Conservation (phyloP, 2,329 filamentous ascomycete genomes). For the Paramyrothecium roridum region DNA sequence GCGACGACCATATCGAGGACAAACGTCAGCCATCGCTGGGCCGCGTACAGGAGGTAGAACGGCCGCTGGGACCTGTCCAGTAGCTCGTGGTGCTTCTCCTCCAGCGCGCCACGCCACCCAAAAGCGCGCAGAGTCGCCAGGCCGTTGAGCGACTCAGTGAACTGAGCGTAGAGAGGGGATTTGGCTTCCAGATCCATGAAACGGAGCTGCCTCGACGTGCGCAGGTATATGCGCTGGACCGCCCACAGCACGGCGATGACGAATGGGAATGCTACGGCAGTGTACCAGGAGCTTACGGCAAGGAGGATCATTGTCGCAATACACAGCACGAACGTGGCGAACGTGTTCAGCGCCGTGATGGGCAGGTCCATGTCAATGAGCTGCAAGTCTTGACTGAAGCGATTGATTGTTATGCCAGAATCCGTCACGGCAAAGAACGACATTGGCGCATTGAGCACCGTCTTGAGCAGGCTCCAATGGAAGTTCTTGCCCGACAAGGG, state of each 20-base stretch:
- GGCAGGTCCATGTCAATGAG: slow-evolving; percentile 34
- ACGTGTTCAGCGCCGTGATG: slow-evolving; percentile 15
- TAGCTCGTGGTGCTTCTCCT: slow-evolving; percentile 27
- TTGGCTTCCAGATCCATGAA: slow-evolving; percentile 50
- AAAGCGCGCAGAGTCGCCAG: slow-evolving; percentile 47
- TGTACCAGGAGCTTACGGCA: slow-evolving; percentile 11
- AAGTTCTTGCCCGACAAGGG: slow-evolving; percentile 15
- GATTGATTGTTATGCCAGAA: slow-evolving; percentile 29
- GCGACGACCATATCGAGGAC: slow-evolving; percentile 19
- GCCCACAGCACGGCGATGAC: slow-evolving; percentile 8
- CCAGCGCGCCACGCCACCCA: slow-evolving; percentile 36
- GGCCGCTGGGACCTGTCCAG: slow-evolving; percentile 42
- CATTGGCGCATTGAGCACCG: slow-evolving; percentile 24
- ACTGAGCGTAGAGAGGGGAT: slow-evolving; percentile 45
- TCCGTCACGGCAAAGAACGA: slow-evolving; percentile 31
- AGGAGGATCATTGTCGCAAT: slow-evolving; percentile 17
- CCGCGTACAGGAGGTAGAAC: slow-evolving; percentile 37
- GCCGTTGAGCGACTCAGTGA: slow-evolving; percentile 43
- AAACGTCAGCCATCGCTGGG: slow-evolving; percentile 18
- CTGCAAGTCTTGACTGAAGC: slow-evolving; percentile 36
- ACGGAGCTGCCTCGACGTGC: slow-evolving; percentile 49
- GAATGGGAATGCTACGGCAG: slow-evolving; percentile 9
- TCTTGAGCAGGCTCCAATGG: slow-evolving; percentile 14
- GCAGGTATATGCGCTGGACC: slow-evolving; percentile 28
- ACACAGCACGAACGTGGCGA: slow-evolving; percentile 14